Conservation (phyloP, 2,329 filamentous ascomycete genomes). For the Phialophora tarda region DNA sequence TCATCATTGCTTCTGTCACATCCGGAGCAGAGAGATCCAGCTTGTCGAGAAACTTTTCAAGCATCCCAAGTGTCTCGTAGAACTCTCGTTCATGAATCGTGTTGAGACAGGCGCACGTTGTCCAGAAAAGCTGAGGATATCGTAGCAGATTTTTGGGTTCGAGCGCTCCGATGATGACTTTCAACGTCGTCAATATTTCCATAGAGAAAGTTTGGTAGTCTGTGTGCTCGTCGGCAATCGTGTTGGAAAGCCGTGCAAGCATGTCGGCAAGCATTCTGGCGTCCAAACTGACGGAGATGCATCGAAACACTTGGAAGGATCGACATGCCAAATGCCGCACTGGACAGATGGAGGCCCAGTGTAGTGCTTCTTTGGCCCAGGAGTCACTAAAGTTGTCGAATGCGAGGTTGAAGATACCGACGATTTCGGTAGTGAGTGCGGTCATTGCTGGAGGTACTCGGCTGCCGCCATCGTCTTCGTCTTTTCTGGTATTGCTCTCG, state of each 20-base stretch:
- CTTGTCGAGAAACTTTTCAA: constrained; percentile 83
- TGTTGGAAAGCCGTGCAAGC: constrained; percentile 92
- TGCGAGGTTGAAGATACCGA: constrained; percentile 81
- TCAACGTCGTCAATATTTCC: constrained; percentile 93
- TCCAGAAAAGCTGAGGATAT: constrained; percentile 98
- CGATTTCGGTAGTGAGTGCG: constrained; percentile 77
- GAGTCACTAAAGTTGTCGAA: constrained; percentile 87
- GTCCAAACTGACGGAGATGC: constrained; percentile 87
- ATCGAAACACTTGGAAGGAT: constrained; percentile 96
- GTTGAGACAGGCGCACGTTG: constrained; percentile 91
- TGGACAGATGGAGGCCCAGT: constrained; percentile 96
- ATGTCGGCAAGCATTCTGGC: constrained; percentile 96
- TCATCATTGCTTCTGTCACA: constrained; percentile 72
- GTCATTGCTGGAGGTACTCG: constrained; percentile 90
- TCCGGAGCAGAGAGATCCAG: constrained; percentile 75
- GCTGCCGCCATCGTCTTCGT: constrained; percentile 72
- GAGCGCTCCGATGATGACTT: constrained; percentile 86
- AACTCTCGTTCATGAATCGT: constrained; percentile 97
- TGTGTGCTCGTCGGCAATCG: constrained; percentile 89
- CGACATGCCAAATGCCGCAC: constrained; percentile 93
- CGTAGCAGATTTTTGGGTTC: constrained; percentile 77
- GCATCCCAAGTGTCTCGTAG: constrained; percentile 86
- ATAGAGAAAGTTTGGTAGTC: constrained; percentile 97
- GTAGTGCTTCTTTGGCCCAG: constrained; percentile 87
- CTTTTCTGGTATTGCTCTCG: constrained; percentile 83